A percentile compares a stretch with the other conserved stretches of the same genome.
Conservation (phyloP, 306 rosid species). For the Alnus rubra region DNA sequence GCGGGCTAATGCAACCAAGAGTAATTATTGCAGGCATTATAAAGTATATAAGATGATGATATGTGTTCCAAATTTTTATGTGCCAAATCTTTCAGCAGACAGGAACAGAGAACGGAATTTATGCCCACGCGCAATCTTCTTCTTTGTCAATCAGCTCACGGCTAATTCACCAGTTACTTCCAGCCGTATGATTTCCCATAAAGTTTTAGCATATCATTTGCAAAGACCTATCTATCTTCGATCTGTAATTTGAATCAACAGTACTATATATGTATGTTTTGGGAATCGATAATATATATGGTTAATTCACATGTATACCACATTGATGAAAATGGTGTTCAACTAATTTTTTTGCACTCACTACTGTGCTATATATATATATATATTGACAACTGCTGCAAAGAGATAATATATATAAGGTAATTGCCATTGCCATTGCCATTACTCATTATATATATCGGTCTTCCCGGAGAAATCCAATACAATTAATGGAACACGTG, state of each 20-base stretch:
- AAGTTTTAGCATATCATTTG: no score
- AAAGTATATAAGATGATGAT: constrained; percentile 73
- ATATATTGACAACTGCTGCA: no score
- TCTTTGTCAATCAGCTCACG: constrained; percentile 31
- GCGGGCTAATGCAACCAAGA: constrained; percentile 97
- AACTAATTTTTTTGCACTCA: no score
- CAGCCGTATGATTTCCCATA: background rate
- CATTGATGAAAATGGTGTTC: no score
- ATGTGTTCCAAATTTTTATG: constrained; percentile 42
- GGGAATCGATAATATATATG: no score
- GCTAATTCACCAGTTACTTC: constrained; percentile 33
- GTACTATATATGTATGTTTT: no score
- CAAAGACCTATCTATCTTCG: no score
- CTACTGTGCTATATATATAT: no score
- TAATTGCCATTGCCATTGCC: background rate
- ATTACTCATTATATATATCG: background rate
- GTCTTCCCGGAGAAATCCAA: no score
- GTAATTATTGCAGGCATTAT: constrained; percentile 92
- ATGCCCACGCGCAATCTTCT: constrained; percentile 51
- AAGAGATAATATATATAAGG: background rate
- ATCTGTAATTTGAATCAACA: background rate
- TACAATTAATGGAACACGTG: no score
- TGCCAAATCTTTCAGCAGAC: constrained; percentile 39
- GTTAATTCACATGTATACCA: no score
- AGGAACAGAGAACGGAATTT: constrained; percentile 48